Evolutionary conservation across 352 stramenopile genomes (phyloP), one percentile per base, ranked within the genome.

Genomic region (Pythium pyrilobum): DNA sequence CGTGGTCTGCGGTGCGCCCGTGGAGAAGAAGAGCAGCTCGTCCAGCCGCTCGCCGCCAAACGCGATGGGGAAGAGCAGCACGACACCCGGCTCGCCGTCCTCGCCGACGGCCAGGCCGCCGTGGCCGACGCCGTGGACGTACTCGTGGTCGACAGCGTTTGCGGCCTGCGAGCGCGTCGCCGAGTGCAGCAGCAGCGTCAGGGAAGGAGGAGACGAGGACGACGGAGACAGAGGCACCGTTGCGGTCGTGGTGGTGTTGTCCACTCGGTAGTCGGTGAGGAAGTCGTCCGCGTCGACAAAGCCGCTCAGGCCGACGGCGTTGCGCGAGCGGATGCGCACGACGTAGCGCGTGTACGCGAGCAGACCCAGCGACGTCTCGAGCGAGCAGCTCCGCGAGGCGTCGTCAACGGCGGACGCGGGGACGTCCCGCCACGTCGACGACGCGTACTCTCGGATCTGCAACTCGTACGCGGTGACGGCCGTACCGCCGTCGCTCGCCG

Each of bases 21-120:
- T 70, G 48, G 75, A 87, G 61, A 81, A 80, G 18, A 76, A 83
- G 1, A 50, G 8, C 16, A 62, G 68, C 51, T 86, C 73, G 2
- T 56, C 34, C 4, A 80, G 64, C 16, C 65, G 56, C 16, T 77
- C 69, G 18, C 79, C 71, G 7, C 49, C 55, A 15, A 76, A 69
- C 2, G 65, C 72, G 25, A 89, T 56, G 4, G 76, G 74, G 11
- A 91, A 85, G 5, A 95, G 37, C 7, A 92, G 46, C 0, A 87
- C 73, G 6, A 67, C 58, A 10, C 81, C 84, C 7, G 66, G 50
- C 4, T 86, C 53, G 4, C 84, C 84, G 25, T 76, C 58, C 11
- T 59, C 25, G 11, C 65, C 64, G 4, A 18, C 25, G 27, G 51
- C 29, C 1, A 50, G 18, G 8, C 81, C 84, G 7, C 81, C 81